Conservation (phyloP, 805 yeast genomes). For the Lachancea dasiensis region DNA sequence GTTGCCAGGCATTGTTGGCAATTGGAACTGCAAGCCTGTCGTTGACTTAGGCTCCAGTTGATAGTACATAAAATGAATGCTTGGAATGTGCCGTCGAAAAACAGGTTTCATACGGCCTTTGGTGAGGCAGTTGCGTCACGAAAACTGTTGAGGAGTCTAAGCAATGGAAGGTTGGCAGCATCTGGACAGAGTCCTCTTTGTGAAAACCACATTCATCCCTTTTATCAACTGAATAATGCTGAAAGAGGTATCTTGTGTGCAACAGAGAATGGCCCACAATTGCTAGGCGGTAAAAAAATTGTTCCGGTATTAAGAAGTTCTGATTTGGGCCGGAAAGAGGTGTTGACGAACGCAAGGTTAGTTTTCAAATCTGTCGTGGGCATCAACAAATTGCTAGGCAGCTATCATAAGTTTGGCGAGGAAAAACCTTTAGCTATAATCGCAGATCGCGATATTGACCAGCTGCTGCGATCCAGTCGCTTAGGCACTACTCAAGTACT, state of each 20-base stretch:
- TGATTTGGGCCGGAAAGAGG: slow-evolving; percentile 4
- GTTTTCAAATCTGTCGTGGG: slow-evolving; percentile 16
- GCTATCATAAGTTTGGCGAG: slow-evolving; percentile 5
- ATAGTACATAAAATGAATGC: neutral
- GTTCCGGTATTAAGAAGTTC: slow-evolving; percentile 17
- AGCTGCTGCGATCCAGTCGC: slow-evolving; percentile 13
- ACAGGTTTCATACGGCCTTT: slow-evolving; percentile 1
- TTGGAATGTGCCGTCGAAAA: neutral
- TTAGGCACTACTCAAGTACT: slow-evolving; percentile 10
- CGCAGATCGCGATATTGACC: slow-evolving; percentile 6
- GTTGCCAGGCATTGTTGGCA: neutral
- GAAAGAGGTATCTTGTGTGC: slow-evolving; percentile 24
- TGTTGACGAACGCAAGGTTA: slow-evolving; percentile 12
- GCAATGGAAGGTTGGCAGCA: neutral
- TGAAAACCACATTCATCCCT: slow-evolving; percentile 23
- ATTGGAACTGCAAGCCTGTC: neutral
- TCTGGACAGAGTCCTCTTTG: too few relatives aligned
- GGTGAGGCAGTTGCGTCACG: slow-evolving; percentile 1
- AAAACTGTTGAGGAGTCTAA: neutral
- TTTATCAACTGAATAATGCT: slow-evolving; percentile 19
- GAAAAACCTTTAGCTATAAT: slow-evolving; percentile 3
- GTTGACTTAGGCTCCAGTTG: neutral
- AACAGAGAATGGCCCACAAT: slow-evolving; percentile 15
- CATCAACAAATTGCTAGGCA: slow-evolving; percentile 19
- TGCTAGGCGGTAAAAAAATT: slow-evolving; percentile 18